Conservation (phyloP, 805 yeast species). For the Candida patagonica region DNA sequence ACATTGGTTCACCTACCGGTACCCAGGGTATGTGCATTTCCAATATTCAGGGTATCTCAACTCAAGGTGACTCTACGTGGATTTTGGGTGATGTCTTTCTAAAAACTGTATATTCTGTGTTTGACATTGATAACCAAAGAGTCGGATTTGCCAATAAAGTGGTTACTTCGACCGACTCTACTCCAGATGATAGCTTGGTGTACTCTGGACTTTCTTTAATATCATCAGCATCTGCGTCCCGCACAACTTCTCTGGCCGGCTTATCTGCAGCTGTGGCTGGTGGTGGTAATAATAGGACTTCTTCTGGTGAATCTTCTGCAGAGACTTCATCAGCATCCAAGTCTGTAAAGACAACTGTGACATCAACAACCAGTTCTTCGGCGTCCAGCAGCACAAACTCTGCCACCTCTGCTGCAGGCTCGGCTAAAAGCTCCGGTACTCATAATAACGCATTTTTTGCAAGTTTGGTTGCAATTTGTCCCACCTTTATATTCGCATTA, state of each 20-base stretch:
- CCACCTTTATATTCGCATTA: no score
- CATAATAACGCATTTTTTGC: no score
- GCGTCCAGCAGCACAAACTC: constrained; percentile 3
- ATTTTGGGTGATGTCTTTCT: constrained; percentile 57
- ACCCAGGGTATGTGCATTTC: constrained; percentile 50
- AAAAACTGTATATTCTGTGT: constrained; percentile 46
- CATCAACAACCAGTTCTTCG: constrained; percentile 3
- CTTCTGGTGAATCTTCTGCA: not conserved
- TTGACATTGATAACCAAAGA: constrained; percentile 40
- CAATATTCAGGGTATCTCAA: constrained; percentile 47
- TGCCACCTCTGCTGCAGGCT: constrained; percentile 1
- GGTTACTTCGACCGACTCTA: constrained; percentile 11
- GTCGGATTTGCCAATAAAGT: constrained; percentile 47
- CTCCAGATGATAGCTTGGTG: constrained; percentile 15
- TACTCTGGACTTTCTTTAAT: not conserved
- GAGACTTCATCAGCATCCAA: not conserved
- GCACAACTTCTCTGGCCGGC: constrained; percentile 1
- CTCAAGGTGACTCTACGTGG: constrained; percentile 39
- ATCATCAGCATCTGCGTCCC: not conserved
- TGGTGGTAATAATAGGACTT: not conserved
- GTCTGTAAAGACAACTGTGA: not conserved
- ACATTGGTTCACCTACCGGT: constrained; percentile 42
- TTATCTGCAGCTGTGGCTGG: not conserved
- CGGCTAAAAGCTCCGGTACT: no score
- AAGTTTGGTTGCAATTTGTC: no score